Conservation (phyloP, 352 stramenopile genomes). For the Globisporangium spiculum region DNA sequence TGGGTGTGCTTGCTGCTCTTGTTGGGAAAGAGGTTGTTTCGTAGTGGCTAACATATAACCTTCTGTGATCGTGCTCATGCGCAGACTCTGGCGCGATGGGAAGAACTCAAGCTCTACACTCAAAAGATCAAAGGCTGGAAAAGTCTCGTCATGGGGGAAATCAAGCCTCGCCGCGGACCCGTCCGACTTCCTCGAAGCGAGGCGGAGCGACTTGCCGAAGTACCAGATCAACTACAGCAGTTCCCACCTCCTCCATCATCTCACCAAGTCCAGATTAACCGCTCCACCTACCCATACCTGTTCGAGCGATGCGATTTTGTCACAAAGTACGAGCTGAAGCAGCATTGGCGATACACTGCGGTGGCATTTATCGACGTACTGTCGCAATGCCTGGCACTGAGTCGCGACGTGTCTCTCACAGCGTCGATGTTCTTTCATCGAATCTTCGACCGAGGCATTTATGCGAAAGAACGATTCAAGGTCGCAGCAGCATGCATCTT, state of each 20-base stretch:
- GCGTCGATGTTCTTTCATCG: slow-evolving; percentile 79
- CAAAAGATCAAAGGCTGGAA: slow-evolving; percentile 83
- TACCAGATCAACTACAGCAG: slow-evolving; percentile 68
- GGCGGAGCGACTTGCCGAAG: slow-evolving; percentile 60
- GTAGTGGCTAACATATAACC: not conserved
- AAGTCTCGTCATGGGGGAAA: slow-evolving; percentile 61
- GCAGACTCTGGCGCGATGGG: slow-evolving; percentile 77
- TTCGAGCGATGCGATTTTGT: slow-evolving; percentile 69
- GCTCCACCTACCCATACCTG: slow-evolving; percentile 67
- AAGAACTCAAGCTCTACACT: slow-evolving; percentile 76
- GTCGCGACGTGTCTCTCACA: slow-evolving; percentile 65
- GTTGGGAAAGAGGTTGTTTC: not conserved
- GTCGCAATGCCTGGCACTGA: slow-evolving; percentile 62
- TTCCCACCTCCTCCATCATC: slow-evolving; percentile 57
- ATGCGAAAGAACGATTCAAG: slow-evolving; percentile 75
- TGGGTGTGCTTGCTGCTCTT: not conserved
- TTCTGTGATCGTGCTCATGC: not conserved
- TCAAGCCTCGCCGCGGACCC: slow-evolving; percentile 54
- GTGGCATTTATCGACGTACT: slow-evolving; percentile 83
- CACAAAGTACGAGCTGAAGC: slow-evolving; percentile 59
- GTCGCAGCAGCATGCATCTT: slow-evolving; percentile 82
- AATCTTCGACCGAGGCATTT: slow-evolving; percentile 81
- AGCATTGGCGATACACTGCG: slow-evolving; percentile 80
- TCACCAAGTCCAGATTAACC: slow-evolving; percentile 58
- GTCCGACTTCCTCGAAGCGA: slow-evolving; percentile 57